A percentile compares a stretch with the other conserved stretches of the same genome.
phyloP scores from a whole-genome alignment of 805 yeast species.

The Nakazawaea laoshanensis region DNA sequence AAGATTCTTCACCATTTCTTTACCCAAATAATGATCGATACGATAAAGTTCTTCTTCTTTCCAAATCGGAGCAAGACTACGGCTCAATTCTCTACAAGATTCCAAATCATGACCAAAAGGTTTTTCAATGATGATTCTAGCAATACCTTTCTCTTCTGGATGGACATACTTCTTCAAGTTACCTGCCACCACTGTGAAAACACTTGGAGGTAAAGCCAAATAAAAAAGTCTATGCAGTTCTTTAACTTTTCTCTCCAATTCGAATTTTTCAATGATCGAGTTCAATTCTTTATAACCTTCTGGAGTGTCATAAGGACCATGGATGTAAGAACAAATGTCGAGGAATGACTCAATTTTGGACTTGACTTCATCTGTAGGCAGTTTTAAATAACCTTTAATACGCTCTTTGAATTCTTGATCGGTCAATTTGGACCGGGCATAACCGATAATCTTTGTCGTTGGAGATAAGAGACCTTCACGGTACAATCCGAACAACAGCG shows the following conservation, averaged over 20 bases:
- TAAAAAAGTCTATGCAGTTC: slow-evolving; percentile 79
- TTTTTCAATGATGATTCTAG: slow-evolving; percentile 88
- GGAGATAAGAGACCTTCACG: slow-evolving; percentile 71
- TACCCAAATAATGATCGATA: slow-evolving; percentile 96
- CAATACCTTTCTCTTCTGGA: slow-evolving; percentile 52
- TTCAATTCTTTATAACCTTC: slow-evolving; percentile 64
- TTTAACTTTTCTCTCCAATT: slow-evolving; percentile 32
- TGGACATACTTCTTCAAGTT: slow-evolving; percentile 65
- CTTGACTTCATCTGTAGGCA: slow-evolving; percentile 25
- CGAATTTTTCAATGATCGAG: slow-evolving; percentile 48
- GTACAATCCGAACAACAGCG: slow-evolving; percentile 70
- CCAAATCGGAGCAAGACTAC: slow-evolving; percentile 75
- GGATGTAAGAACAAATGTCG: slow-evolving; percentile 53
- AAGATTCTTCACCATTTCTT: slow-evolving; percentile 95
- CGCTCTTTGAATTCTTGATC: slow-evolving; percentile 61
- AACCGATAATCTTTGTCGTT: slow-evolving; percentile 74
- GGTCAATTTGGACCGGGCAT: slow-evolving; percentile 76
- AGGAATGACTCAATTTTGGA: slow-evolving; percentile 55
- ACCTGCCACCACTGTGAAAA: slow-evolving; percentile 70
- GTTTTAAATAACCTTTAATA: slow-evolving; percentile 52
- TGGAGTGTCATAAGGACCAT: slow-evolving; percentile 73
- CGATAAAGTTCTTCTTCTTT: slow-evolving; percentile 87
- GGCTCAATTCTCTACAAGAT: slow-evolving; percentile 70
- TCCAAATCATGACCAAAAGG: slow-evolving; percentile 93
- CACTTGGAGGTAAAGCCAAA: slow-evolving; percentile 92